A percentile compares a stretch with the other conserved stretches of the same genome.
These are phyloP conservation scores for Sphenostylis stenocarpa DNA, from an alignment of 306 rosid species.

Conservation along the genomic window DNA sequence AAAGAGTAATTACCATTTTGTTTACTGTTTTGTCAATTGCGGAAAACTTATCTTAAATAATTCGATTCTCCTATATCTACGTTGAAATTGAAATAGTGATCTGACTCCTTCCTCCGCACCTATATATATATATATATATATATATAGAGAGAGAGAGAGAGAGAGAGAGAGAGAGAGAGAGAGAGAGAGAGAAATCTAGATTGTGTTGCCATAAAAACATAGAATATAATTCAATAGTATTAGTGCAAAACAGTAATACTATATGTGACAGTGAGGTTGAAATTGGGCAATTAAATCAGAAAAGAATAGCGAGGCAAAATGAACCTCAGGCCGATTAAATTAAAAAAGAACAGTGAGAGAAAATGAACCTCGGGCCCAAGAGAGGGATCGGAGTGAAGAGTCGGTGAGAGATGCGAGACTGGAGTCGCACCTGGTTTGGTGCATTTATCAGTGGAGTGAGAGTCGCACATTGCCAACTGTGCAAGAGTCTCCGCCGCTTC, in stretches of 20 bases:
- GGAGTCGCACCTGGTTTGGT: slow-evolving; percentile 42
- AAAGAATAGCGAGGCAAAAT: background rate
- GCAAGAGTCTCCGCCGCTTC: slow-evolving; percentile 98
- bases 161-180: no score
- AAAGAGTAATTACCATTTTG: background rate
- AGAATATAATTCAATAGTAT: slow-evolving; percentile 8
- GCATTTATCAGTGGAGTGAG: slow-evolving; percentile 38
- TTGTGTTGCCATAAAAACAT: background rate
- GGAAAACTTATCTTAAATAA: background rate
- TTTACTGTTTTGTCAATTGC: background rate
- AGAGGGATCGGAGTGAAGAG: slow-evolving; percentile 47
- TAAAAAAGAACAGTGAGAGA: no score
- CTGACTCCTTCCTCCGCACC: background rate
- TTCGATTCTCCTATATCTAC: background rate
- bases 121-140: background rate
- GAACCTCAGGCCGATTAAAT: slow-evolving; percentile 34
- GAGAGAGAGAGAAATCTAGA: no score
- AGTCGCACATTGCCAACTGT: slow-evolving; percentile 54
- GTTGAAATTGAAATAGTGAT: slow-evolving; percentile 8
- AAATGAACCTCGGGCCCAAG: slow-evolving; percentile 37
- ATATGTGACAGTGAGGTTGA: background rate
- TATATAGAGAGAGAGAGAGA: no score
- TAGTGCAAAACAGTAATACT: background rate
- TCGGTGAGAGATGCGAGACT: slow-evolving; percentile 51
- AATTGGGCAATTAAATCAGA: background rate